Percentiles rank a stretch among this genome's conserved stretches.
Conservation (phyloP, 164 flowering plant species). For the Santalum album region DNA sequence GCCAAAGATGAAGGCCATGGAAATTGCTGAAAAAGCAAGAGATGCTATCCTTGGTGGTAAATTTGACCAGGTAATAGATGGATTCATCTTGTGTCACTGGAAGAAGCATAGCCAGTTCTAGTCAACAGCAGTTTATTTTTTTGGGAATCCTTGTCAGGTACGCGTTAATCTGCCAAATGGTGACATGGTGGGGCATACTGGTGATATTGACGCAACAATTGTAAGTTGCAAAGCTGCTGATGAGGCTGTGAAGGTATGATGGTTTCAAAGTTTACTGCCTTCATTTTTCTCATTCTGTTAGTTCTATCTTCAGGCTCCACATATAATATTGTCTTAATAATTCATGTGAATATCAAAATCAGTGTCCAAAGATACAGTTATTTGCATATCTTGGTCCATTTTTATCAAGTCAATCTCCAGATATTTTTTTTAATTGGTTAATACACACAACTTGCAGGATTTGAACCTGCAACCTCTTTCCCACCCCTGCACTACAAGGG, state of each 20-base stretch:
- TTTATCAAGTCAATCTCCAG: no score
- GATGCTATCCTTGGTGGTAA: conserved; percentile 86
- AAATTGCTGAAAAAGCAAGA: conserved; percentile 89
- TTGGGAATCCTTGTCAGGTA: conserved; percentile 31
- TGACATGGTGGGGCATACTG: conserved; percentile 95
- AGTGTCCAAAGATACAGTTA: not conserved
- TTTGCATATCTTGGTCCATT: no score
- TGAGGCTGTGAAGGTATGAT: conserved; percentile 81
- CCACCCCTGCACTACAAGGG: no score
- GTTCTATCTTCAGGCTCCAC: not conserved
- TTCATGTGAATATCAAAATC: not conserved
- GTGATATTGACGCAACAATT: conserved; percentile 82
- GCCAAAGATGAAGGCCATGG: conserved; percentile 94
- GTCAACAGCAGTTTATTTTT: not conserved
- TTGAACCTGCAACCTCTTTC: no score
- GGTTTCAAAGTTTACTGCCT: not conserved
- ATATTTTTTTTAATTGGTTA: no score
- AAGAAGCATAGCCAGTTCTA: no score
- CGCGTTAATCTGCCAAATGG: conserved; percentile 71
- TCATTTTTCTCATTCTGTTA: not conserved
- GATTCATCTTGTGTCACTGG: not conserved
- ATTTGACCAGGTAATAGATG: conserved; percentile 63
- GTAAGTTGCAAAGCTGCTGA: conserved; percentile 97
- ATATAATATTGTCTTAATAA: not conserved
- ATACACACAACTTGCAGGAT: no score